Conservation (phyloP, 306 rosid species). For the Echinosophora koreensis region DNA sequence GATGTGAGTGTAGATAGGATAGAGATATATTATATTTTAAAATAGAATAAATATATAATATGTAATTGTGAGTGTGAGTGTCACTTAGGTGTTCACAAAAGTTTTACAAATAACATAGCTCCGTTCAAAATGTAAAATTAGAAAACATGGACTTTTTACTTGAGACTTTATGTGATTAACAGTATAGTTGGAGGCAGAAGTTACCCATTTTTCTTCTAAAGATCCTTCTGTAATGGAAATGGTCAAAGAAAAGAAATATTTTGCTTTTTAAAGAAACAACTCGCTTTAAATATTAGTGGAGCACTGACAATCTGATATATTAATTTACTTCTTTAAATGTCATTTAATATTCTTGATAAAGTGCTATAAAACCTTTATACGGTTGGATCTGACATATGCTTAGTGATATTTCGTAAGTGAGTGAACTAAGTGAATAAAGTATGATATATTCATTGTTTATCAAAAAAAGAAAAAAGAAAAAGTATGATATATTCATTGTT, state of each 20-base stretch:
- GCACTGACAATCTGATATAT: slow-evolving; percentile 50
- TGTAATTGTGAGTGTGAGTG: no score
- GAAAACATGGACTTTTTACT: not conserved
- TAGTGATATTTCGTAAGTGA: slow-evolving; percentile 45
- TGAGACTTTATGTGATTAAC: slow-evolving; percentile 9
- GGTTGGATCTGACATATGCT: slow-evolving; percentile 53
- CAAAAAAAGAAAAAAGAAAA: no score
- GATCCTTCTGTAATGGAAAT: slow-evolving; percentile 36
- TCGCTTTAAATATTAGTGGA: slow-evolving; percentile 57
- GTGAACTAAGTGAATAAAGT: slow-evolving; percentile 44
- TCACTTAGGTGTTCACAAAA: no score
- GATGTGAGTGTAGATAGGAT: no score
- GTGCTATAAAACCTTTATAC: slow-evolving; percentile 39
- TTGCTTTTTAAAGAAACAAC: slow-evolving; percentile 43
- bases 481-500: slow-evolving; percentile 42
- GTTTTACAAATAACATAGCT: no score
- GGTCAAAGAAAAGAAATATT: slow-evolving; percentile 39
- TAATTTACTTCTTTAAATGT: slow-evolving; percentile 37
- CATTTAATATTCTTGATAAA: slow-evolving; percentile 46
- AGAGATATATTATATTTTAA: no score
- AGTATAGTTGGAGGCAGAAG: slow-evolving; percentile 16
- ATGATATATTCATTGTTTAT: slow-evolving; percentile 43
- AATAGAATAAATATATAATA: no score
- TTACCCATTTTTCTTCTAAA: slow-evolving; percentile 16
- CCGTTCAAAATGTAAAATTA: slow-evolving; percentile 1